Percentiles rank a stretch among this genome's conserved stretches.
Evolutionary conservation across 305 asterid species (phyloP).

Genomic region (Fraxinus latifolia): DNA sequence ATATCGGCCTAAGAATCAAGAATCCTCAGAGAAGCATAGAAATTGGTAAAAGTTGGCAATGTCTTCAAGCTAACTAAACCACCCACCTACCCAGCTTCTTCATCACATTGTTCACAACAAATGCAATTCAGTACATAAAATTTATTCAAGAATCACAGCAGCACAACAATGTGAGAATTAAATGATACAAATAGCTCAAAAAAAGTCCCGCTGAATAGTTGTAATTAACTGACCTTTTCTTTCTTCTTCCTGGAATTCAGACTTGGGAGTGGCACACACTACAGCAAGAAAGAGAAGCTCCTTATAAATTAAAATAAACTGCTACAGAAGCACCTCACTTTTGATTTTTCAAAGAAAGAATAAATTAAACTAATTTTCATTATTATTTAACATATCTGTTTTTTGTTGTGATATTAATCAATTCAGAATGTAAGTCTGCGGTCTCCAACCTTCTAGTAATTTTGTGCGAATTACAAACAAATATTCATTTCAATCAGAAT

Average conservation of each 20-base stretch:
- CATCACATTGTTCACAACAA: constrained; percentile 25
- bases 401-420: neutral
- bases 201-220: neutral
- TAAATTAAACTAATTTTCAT: constrained; percentile 21
- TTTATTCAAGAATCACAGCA: constrained; percentile 9
- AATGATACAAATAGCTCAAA: constrained; percentile 19
- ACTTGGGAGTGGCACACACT: constrained; percentile 26
- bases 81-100: constrained; percentile 8
- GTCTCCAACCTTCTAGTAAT: neutral
- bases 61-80: constrained; percentile 11
- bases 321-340: neutral
- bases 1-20: constrained; percentile 27
- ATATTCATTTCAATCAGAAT: neutral
- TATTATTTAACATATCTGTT: constrained; percentile 28
- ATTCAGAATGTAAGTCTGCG: neutral
- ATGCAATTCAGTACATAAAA: constrained; percentile 5
- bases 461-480: neutral
- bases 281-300: constrained; percentile 33
- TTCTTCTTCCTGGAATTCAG: constrained; percentile 14
- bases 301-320: neutral
- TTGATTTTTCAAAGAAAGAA: constrained; percentile 30
- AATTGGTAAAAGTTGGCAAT: constrained; percentile 22
- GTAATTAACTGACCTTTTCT: constrained; percentile 34
- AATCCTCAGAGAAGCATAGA: constrained; percentile 18
- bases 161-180: constrained; percentile 20